Evolutionary conservation across 2,329 filamentous ascomycete species (phyloP).

Genomic region (Aspergillus novofumigatus): DNA sequence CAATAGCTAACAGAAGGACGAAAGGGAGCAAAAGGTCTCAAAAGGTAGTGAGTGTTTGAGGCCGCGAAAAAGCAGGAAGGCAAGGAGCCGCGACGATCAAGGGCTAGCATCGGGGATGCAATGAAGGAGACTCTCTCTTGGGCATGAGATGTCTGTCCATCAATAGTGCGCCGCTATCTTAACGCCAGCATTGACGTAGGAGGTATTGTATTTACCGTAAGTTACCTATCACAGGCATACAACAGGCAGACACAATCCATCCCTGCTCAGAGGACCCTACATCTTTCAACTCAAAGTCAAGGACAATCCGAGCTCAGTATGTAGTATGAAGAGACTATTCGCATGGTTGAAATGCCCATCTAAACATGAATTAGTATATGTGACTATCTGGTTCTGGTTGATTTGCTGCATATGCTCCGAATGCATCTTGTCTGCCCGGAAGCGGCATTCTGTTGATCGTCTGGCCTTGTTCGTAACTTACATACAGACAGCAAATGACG

Average conservation of each 20-base stretch:
- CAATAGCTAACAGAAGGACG: background rate
- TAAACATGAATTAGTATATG: background rate
- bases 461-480: background rate
- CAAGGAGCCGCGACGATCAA: background rate
- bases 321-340: background rate
- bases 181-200: background rate
- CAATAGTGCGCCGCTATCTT: background rate
- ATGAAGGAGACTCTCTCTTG: background rate
- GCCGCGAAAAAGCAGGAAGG: background rate
- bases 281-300: background rate
- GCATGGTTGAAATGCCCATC: no score
- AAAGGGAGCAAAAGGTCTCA: background rate
- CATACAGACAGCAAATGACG: background rate
- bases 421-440: background rate
- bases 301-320: background rate
- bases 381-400: no score
- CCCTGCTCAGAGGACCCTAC: background rate
- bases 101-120: background rate
- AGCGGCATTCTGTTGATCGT: background rate
- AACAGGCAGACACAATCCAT: background rate
- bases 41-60: background rate
- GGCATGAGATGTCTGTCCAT: background rate
- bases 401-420: background rate
- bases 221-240: background rate
- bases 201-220: background rate